These are phyloP conservation scores for Fennellomyces sp. DNA, from an alignment of 371 early-diverging fungal species.

Conservation along the genomic window DNA sequence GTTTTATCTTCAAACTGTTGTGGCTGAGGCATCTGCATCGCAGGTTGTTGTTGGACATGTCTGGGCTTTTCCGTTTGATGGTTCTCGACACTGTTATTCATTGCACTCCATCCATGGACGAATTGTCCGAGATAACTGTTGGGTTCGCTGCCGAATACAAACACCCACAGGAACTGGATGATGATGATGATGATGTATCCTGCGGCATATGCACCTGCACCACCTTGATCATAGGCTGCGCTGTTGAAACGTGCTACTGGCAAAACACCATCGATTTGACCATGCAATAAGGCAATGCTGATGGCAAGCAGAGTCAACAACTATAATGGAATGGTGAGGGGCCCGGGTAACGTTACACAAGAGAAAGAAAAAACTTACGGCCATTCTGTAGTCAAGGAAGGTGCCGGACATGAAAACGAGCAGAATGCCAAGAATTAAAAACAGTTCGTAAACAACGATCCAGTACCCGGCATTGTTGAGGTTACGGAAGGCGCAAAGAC, in stretches of 20 bases:
- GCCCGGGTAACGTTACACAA: constrained; percentile 18
- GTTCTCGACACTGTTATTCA: constrained; percentile 20
- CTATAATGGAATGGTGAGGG: constrained; percentile 17
- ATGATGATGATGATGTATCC: constrained; percentile 47
- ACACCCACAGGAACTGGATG: constrained; percentile 49
- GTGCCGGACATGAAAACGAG: constrained; percentile 26
- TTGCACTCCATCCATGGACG: constrained; percentile 21
- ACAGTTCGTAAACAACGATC: constrained; percentile 44
- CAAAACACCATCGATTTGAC: constrained; percentile 31
- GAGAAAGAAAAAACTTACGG: constrained; percentile 23
- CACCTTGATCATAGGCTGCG: not conserved
- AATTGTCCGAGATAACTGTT: constrained; percentile 37
- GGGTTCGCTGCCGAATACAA: constrained; percentile 48
- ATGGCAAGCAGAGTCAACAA: constrained; percentile 42
- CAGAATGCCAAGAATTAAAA: constrained; percentile 27
- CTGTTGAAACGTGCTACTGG: not conserved
- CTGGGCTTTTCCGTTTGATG: constrained; percentile 16
- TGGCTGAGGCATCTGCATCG: not conserved
- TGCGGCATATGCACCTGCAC: constrained; percentile 36
- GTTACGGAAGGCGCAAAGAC: constrained; percentile 29
- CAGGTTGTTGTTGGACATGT: constrained; percentile 4
- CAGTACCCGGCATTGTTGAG: constrained; percentile 40
- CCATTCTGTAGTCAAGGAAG: constrained; percentile 38
- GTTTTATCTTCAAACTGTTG: constrained; percentile 31
- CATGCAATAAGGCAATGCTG: constrained; percentile 36